Conservation (phyloP, 2,329 filamentous ascomycete species). For the Xylariaceae sp. region DNA sequence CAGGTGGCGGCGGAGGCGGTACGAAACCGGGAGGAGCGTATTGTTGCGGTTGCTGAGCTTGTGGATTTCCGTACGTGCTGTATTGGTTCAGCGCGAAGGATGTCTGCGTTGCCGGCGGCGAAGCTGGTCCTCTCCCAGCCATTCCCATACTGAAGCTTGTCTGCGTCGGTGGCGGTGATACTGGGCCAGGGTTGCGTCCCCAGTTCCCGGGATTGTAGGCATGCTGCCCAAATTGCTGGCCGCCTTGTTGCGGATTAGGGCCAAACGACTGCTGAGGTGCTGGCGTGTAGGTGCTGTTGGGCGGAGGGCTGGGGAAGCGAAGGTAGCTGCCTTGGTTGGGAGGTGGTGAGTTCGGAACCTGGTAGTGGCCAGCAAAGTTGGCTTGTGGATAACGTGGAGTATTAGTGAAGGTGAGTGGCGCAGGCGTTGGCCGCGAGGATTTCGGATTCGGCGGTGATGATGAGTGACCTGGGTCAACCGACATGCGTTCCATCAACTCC, state of each 20-base stretch:
- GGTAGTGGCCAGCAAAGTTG: slow-evolving; percentile 53
- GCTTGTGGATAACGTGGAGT: slow-evolving; percentile 48
- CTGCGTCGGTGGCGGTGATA: slow-evolving; percentile 38
- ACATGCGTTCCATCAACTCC: slow-evolving; percentile 92
- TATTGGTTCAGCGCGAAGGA: slow-evolving; percentile 39
- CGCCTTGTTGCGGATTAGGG: slow-evolving; percentile 34
- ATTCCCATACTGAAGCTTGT: slow-evolving; percentile 33
- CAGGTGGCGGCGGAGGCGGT: slow-evolving; percentile 58
- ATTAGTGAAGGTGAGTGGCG: slow-evolving; percentile 44
- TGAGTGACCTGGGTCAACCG: slow-evolving; percentile 60
- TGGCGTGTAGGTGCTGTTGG: slow-evolving; percentile 27
- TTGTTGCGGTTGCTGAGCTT: slow-evolving; percentile 36
- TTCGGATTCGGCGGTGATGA: slow-evolving; percentile 36
- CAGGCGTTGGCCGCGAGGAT: slow-evolving; percentile 37
- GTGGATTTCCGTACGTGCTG: slow-evolving; percentile 43
- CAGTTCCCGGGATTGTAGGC: slow-evolving; percentile 55
- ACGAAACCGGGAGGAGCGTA: slow-evolving; percentile 55
- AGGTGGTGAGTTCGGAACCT: slow-evolving; percentile 52
- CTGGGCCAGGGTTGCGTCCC: slow-evolving; percentile 52
- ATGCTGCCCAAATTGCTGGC: slow-evolving; percentile 42
- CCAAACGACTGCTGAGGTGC: slow-evolving; percentile 30
- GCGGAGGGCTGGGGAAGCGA: slow-evolving; percentile 38
- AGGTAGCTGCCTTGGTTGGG: slow-evolving; percentile 43
- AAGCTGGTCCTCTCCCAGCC: slow-evolving; percentile 37
- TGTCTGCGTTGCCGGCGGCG: slow-evolving; percentile 49